Evolutionary conservation across 441 rosid genomes (phyloP), one percentile per base, ranked within the genome.

Genomic region (Melastoma candidum): DNA sequence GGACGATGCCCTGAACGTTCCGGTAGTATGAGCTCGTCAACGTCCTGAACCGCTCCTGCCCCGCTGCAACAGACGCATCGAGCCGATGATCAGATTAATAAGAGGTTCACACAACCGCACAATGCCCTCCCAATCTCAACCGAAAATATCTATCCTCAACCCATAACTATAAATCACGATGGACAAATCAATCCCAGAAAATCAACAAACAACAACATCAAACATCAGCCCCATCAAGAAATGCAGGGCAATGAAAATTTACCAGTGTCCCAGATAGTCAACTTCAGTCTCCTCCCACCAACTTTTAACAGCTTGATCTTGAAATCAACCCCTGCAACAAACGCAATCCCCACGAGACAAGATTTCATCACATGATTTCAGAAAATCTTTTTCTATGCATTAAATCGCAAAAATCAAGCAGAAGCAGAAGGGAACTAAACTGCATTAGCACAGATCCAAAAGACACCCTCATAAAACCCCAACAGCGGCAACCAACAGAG

Each of bases 181-280:
- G 22, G 22, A 17, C 41, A 32, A 32, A 32, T 32, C 41, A 32
- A 32, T 8, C 41, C 41, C 8, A 2, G 41, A 4, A 32, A 29
- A 29, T 3, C 5, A 32, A 32, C 8, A 8, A 6, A 32, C 5
- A 4, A 32, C 41, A 32, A 4, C 8, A 32, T 32, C 8, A 4
- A 32, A 8, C 22, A 17, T 17, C 22, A 17, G 22, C 22, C 22
- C 22, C 22, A 17, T 17, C 22, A 17, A 17, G 22, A 17, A 17
- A 17, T 17, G 22, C 22, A 17, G 22, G 1, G 48, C 27, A 27
- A 26, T 53, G 72, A 47, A 44, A 17, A 51, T 17, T 59, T 71
- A 87, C 96, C 98, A 47, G 98, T 92, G 67, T 92, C 98, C 98
- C 98, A 92, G 68, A 92, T 87, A 44, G 96, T 92, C 57, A 92